Evolutionary conservation across 192 early-diverging fungal genomes (phyloP), one percentile per base, ranked within the genome.

Genomic region (Rhizophagus prolifer): DNA sequence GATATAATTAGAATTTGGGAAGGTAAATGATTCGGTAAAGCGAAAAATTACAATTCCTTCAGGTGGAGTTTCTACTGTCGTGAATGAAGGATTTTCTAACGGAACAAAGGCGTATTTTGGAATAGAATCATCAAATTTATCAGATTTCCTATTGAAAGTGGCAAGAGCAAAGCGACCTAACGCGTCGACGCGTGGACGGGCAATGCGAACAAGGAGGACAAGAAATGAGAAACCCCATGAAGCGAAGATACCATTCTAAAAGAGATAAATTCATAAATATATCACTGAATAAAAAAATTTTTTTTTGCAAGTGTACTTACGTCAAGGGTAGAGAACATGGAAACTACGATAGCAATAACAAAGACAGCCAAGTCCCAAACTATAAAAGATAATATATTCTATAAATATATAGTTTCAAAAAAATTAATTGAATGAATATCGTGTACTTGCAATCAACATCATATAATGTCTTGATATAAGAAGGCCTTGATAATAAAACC

Each of bases 201-300:
- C 94, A 50, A 93, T 82, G 23, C 94, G 89, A 82, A 90, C 88
- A 28, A 97, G 86, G 25, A 95, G 85, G 41, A 97, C 83, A 3
- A 93, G 76, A 14, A 90, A 82, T 0, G 95, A 90, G 69, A 92
- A 83, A 2, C 79, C 91, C 13, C 95, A 91, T 12, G 92, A 86
- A 10, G 89, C 84, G 75, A 94, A 93, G 78, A 97, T 94, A 76
- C 91, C 92, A 34, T 85, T 90, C 82, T 94, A 91, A 71, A 94
- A 90, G 10, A 84, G 12, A 12, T 25, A 62, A 25, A 62, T 80
- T 78, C 58, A 77, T 82, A 65, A 82, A 62, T 62, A 62, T 62
- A 62, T 62, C 19, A 62, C 26, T 62, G 23, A 25, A 62, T 62
- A 9, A 62, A 9, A 25, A 25, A 25, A n/a, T n/a, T n/a, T 62